Percentiles rank a stretch among this genome's conserved stretches.
phyloP scores from a whole-genome alignment of 331 rosid species.

The Pyracantha coccinea region DNA sequence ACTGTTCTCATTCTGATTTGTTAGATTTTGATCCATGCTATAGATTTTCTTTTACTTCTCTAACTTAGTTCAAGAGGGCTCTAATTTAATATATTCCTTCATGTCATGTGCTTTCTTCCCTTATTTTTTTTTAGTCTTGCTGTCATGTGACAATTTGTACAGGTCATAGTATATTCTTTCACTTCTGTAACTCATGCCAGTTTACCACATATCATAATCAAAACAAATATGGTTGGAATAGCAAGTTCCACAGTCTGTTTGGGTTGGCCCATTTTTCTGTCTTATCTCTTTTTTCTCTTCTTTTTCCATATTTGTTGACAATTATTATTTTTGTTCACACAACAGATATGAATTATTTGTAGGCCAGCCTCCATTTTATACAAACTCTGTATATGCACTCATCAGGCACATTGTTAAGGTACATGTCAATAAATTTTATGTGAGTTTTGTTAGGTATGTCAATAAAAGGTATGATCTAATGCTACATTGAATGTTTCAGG shows the following conservation, averaged over 20 bases:
- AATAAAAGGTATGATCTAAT: constrained; percentile 15
- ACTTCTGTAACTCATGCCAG: too few species aligned
- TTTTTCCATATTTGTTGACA: constrained; percentile 16
- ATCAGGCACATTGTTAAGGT: constrained; percentile 95
- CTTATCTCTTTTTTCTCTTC: not conserved
- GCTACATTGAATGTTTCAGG: constrained; percentile 44
- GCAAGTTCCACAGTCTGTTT: constrained; percentile 5
- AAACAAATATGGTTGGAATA: not conserved
- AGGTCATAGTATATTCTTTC: too few species aligned
- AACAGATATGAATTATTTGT: constrained; percentile 93
- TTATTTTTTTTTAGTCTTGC: not conserved
- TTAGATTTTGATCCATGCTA: constrained; percentile 4
- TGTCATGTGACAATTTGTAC: not conserved
- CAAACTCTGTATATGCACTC: constrained; percentile 96
- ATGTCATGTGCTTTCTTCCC: not conserved
- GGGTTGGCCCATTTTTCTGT: not conserved
- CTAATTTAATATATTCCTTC: not conserved
- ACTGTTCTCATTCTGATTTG: constrained; percentile 5
- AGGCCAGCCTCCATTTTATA: constrained; percentile 99
- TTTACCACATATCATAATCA: not conserved
- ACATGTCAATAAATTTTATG: constrained; percentile 9
- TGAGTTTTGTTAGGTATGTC: constrained; percentile 4
- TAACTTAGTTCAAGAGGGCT: not conserved
- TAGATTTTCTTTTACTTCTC: constrained; percentile 4
- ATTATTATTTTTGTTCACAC: constrained; percentile 11